These are phyloP conservation scores for Curvularia verruculosa DNA, from an alignment of 2,329 filamentous ascomycete species.

Conservation along the genomic window DNA sequence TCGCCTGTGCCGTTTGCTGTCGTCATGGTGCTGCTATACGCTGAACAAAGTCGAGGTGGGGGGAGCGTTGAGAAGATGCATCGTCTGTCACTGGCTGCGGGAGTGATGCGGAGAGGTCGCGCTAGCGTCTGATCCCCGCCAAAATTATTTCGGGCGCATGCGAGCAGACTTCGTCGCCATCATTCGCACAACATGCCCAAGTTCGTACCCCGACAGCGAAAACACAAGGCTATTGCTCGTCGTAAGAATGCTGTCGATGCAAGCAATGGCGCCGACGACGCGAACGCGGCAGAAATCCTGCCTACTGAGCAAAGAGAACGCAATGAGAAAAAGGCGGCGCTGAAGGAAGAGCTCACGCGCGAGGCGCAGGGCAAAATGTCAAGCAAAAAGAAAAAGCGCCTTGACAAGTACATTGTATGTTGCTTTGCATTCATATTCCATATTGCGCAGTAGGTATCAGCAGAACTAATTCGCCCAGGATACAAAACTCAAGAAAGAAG, in stretches of 20 bases:
- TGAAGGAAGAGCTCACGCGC: constrained; percentile 61
- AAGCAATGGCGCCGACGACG: constrained; percentile 55
- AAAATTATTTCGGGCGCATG: constrained; percentile 43
- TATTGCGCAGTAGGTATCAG: background rate
- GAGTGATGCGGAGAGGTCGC: constrained; percentile 23
- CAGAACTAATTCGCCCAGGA: constrained; percentile 58
- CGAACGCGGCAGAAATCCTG: constrained; percentile 59
- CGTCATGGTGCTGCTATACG: constrained; percentile 18
- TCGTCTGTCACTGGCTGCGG: constrained; percentile 16
- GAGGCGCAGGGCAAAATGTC: constrained; percentile 63
- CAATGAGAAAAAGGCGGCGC: constrained; percentile 58
- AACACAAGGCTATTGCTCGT: constrained; percentile 69
- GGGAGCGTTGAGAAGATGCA: background rate
- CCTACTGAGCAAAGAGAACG: constrained; percentile 59
- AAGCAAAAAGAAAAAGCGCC: constrained; percentile 69
- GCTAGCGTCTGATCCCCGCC: constrained; percentile 38
- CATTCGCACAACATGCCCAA: constrained; percentile 43
- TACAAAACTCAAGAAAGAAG: constrained; percentile 91
- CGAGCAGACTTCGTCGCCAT: constrained; percentile 15
- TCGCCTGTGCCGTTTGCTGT: constrained; percentile 15
- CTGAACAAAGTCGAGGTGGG: background rate
- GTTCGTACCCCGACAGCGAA: constrained; percentile 61
- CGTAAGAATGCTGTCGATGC: constrained; percentile 49
- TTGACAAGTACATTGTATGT: constrained; percentile 71
- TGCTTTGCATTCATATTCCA: background rate